Percentiles rank a stretch among this genome's conserved stretches.
Conservation (phyloP, 2,329 filamentous ascomycete species). For the Ceratocystis papillata region DNA sequence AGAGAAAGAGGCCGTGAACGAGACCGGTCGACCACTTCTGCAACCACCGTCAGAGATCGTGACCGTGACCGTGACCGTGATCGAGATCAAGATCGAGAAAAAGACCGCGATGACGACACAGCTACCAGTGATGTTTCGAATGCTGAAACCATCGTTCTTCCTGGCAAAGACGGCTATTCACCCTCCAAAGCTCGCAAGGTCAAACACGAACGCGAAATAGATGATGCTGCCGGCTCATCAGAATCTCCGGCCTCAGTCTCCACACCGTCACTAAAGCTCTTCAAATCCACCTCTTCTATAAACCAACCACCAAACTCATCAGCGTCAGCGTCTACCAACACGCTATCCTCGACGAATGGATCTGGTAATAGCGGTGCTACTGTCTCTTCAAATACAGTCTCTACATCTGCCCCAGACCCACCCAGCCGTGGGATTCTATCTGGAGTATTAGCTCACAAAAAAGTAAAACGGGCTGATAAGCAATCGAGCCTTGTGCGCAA, state of each 20-base stretch:
- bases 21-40: not conserved
- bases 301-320: not conserved
- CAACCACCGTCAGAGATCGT: not conserved
- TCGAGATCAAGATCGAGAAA: conserved; percentile 19
- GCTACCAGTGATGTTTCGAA: conserved; percentile 47
- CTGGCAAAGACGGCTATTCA: conserved; percentile 54
- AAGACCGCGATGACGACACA: conserved; percentile 34
- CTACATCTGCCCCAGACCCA: conserved; percentile 3
- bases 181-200: conserved; percentile 53
- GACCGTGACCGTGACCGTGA: conserved; percentile 3
- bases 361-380: not conserved
- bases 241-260: conserved; percentile 2
- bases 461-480: conserved; percentile 20
- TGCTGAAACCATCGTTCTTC: conserved; percentile 59
- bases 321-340: not conserved
- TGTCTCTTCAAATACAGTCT: conserved; percentile 10
- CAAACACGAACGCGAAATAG: conserved; percentile 54
- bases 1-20: conserved; percentile 1
- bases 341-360: not conserved
- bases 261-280: conserved; percentile 2
- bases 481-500: not conserved
- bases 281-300: conserved; percentile 4
- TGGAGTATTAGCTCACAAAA: conserved; percentile 21
- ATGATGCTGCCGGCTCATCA: conserved; percentile 28
- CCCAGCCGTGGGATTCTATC: conserved; percentile 8